phyloP scores from a whole-genome alignment of 2,329 filamentous ascomycete genomes.

The Sclerotinia sclerotiorum region DNA sequence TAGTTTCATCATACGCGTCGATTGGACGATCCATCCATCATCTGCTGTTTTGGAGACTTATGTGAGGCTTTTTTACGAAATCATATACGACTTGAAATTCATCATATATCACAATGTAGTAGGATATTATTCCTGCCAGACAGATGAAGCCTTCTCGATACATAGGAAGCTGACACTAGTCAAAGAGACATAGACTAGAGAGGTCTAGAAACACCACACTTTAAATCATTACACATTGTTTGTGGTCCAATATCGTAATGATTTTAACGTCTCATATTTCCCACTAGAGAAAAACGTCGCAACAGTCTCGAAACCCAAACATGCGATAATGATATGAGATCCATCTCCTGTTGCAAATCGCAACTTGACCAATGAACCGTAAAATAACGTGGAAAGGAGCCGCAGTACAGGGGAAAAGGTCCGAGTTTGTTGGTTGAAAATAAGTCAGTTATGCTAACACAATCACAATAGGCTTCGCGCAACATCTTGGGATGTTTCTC shows the following conservation, averaged over 20 bases:
- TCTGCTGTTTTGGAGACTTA: background rate
- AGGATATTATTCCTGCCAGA: no score
- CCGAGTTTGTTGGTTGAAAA: background rate
- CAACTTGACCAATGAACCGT: background rate
- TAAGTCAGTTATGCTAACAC: constrained; percentile 6
- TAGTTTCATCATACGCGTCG: background rate
- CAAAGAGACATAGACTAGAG: background rate
- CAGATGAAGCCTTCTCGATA: background rate
- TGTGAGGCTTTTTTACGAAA: background rate
- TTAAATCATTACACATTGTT: background rate
- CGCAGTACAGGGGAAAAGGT: background rate
- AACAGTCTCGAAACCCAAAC: background rate
- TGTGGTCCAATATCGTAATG: background rate
- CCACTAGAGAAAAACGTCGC: constrained; percentile 1
- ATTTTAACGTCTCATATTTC: background rate
- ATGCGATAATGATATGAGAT: no score
- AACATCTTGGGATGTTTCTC: constrained; percentile 3
- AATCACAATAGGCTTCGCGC: background rate
- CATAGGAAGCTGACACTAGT: background rate
- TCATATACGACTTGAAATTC: background rate
- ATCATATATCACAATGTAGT: background rate
- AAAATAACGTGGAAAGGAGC: background rate
- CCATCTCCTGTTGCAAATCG: background rate
- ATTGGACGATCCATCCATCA: background rate
- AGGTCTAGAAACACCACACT: background rate